Evolutionary conservation across 495 filamentous ascomycete species (phyloP).

Genomic region (Aspergillus indologenus): DNA sequence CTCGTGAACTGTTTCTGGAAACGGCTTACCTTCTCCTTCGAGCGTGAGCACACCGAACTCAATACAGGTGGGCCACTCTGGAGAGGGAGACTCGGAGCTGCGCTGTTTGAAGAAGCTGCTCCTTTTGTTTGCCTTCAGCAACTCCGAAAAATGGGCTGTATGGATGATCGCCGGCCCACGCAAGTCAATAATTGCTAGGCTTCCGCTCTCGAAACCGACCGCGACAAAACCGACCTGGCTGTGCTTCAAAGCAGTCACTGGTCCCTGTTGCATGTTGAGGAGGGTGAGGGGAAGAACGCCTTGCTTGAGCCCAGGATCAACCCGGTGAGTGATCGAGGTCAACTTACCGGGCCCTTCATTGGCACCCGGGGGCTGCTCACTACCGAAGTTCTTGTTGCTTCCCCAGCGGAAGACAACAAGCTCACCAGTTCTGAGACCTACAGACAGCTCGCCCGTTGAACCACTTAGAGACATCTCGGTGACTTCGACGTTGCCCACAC

Average conservation of each 20-base stretch:
- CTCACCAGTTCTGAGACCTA: constrained; percentile 77
- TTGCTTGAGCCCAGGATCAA: constrained; percentile 76
- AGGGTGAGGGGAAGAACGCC: constrained; percentile 79
- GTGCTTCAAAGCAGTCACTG: constrained; percentile 72
- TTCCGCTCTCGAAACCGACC: constrained; percentile 76
- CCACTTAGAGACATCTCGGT: constrained; percentile 71
- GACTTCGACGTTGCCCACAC: constrained; percentile 73
- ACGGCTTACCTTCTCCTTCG: constrained; percentile 68
- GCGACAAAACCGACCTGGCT: constrained; percentile 91
- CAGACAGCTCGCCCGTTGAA: constrained; percentile 77
- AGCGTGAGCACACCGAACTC: constrained; percentile 94
- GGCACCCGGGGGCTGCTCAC: constrained; percentile 53
- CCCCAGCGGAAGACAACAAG: constrained; percentile 86
- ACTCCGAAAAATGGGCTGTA: constrained; percentile 60
- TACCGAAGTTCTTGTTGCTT: constrained; percentile 61
- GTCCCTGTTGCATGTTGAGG: constrained; percentile 75
- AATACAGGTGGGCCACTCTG: constrained; percentile 72
- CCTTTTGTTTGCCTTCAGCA: constrained; percentile 66
- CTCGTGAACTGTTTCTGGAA: neutral
- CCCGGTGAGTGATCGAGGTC: constrained; percentile 67
- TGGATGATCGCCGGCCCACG: constrained; percentile 88
- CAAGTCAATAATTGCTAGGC: constrained; percentile 77
- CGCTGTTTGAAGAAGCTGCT: constrained; percentile 60
- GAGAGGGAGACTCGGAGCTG: constrained; percentile 40
- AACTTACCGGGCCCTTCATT: constrained; percentile 55